Base-by-base conservation (phyloP, 768 basidiomycete genomes). In the Dacryopinax primogenitus region DNA sequence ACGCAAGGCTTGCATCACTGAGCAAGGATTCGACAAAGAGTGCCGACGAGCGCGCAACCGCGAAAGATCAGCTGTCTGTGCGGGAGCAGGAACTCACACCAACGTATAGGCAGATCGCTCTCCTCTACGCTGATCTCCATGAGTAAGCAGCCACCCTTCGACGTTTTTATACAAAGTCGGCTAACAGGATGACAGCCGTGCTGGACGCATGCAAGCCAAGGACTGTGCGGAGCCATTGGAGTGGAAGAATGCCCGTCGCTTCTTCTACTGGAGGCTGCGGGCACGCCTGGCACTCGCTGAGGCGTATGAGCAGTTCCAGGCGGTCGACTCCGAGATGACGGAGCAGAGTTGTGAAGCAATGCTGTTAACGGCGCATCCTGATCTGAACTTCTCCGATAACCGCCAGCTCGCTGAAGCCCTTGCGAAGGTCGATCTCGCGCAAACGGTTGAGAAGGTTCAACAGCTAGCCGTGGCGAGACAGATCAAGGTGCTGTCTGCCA, bases 161-260 rank as follows among this genome's bases (percentile, higher is more conserved):
- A n/a, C 33, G 4, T 33, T 64, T 44, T 64, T 33, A 62, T 30
- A 63, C 66, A 18, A 30, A 9, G 26, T 23, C 11, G 26, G 63
- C 21, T 64, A 37, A 36, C 11, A 39, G 67, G n/a, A 44, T 64
- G 66, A 65, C 71, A 95, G 93, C 76, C 91, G 94, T 61, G 82
- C 84, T 47, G 93, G 93, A 61, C 91, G 94, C 58, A 95, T 96
- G 93, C 91, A 96, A 76, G 94, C 94, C 30, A 97, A 97, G 77
- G 92, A 91, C 18, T 94, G 94, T 69, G 94, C 94, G 7, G 87
- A 86, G 67, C 81, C 90, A 21, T 80, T 84, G 32, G 82, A 86
- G 51, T 97, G 94, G 94, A 91, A 89, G 75, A 82, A 89, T 63
- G 85, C 93, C 64, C 86, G 92, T 66, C 83, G 92, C 67, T 82